These are phyloP conservation scores for Phytophthora tentaculata DNA, from an alignment of 352 stramenopile genomes.

Conservation along the genomic window DNA sequence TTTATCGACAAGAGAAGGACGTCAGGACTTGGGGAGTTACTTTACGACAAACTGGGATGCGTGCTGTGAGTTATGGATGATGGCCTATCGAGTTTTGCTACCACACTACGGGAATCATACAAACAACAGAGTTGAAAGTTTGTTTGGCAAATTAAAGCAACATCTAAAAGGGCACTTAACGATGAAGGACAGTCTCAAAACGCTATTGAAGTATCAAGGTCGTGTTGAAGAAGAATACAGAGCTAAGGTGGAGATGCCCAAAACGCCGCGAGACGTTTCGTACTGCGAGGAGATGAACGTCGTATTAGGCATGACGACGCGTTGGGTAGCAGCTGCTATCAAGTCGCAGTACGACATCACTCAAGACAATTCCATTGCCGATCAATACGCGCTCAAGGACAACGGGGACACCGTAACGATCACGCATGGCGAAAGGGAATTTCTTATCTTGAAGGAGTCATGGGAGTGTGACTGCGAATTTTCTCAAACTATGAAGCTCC, in stretches of 20 bases:
- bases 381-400: too few relatives aligned
- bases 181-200: neutral
- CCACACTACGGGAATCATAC: neutral
- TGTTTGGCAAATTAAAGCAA: neutral
- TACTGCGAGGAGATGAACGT: neutral
- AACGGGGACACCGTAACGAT: too few relatives aligned
- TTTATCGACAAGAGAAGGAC: neutral
- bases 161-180: neutral
- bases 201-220: neutral
- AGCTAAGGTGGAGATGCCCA: neutral
- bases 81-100: neutral
- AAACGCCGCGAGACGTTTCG: neutral
- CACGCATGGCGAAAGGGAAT: too few relatives aligned
- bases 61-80: neutral
- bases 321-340: neutral
- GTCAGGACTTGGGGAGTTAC: neutral
- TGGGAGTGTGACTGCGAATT: neutral
- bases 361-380: too few relatives aligned
- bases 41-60: neutral
- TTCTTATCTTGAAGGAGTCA: too few relatives aligned
- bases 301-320: neutral
- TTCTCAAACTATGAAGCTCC: neutral
- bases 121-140: neutral
- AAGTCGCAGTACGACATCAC: neutral
- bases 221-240: neutral